These are phyloP conservation scores for Rhytidiadelphus loreus DNA, from an alignment of 225 moss, liverwort and hornwort species.

Conservation along the genomic window DNA sequence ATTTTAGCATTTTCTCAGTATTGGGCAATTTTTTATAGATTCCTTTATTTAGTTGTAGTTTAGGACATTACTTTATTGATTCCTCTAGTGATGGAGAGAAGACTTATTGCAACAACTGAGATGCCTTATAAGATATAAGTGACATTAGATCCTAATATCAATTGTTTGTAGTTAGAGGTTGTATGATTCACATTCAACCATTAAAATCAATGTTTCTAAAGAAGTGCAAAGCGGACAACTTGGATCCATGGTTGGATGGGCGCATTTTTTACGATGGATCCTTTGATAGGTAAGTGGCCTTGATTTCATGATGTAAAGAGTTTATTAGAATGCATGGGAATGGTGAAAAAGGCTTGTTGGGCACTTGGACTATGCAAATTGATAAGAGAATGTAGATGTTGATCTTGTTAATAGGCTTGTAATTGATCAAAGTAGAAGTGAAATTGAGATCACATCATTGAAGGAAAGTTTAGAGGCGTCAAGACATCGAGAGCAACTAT, in stretches of 20 bases:
- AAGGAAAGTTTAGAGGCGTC: neutral
- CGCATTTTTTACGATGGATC: rapidly evolving
- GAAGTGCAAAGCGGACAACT: neutral
- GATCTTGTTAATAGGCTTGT: neutral
- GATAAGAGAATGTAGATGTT: neutral
- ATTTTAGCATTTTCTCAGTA: too few relatives aligned
- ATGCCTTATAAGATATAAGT: neutral
- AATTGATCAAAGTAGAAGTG: neutral
- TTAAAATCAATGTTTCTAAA: rapidly evolving
- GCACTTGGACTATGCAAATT: neutral
- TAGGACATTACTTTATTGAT: neutral
- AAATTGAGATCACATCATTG: neutral
- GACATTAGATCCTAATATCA: neutral
- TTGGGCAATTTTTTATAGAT: neutral
- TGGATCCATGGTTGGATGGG: neutral
- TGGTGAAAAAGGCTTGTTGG: neutral
- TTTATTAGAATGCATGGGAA: neutral
- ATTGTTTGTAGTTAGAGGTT: neutral
- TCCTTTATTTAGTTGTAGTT: neutral
- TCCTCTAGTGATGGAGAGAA: neutral
- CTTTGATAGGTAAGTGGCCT: neutral
- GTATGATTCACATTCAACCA: neutral
- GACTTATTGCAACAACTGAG: neutral
- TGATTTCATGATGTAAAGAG: neutral
- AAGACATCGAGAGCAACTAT: rapidly evolving